Evolutionary conservation across 257 asterid species (phyloP).

Genomic region (Primulina tabacum): DNA sequence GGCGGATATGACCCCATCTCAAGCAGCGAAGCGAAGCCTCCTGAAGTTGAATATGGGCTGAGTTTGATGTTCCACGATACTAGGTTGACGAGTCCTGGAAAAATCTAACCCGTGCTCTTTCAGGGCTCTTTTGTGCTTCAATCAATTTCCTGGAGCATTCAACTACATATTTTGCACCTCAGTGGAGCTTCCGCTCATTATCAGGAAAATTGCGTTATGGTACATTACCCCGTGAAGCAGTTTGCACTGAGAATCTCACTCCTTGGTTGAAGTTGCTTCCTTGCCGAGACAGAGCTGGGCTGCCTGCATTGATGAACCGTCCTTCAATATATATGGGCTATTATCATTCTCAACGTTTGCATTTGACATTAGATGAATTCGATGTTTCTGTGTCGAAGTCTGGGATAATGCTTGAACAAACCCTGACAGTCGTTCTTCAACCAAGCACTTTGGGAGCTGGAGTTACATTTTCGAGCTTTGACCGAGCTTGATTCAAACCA

Average conservation of each 20-base stretch:
- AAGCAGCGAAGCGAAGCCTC: slow-evolving; percentile 84
- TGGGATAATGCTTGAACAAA: slow-evolving; percentile 83
- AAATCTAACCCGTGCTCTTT: slow-evolving; percentile 90
- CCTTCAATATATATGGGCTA: slow-evolving; percentile 80
- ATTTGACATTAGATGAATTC: slow-evolving; percentile 65
- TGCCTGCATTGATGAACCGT: slow-evolving; percentile 86
- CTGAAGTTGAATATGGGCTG: slow-evolving; percentile 99
- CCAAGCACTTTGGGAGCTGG: slow-evolving; percentile 43
- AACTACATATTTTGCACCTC: slow-evolving; percentile 73
- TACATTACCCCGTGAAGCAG: slow-evolving; percentile 98
- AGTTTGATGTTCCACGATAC: slow-evolving; percentile 71
- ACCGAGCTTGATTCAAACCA: too few relatives aligned
- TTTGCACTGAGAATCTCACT: slow-evolving; percentile 97
- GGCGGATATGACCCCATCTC: slow-evolving; percentile 91
- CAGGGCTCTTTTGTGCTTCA: slow-evolving; percentile 99
- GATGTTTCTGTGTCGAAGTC: slow-evolving; percentile 34
- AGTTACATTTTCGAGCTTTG: slow-evolving; percentile 17
- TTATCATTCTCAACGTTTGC: slow-evolving; percentile 89
- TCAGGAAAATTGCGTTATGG: slow-evolving; percentile 76
- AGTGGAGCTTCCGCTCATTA: slow-evolving; percentile 63
- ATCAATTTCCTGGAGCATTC: slow-evolving; percentile 90
- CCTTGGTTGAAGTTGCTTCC: slow-evolving; percentile 99
- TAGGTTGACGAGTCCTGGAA: slow-evolving; percentile 89
- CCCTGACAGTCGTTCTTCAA: slow-evolving; percentile 84
- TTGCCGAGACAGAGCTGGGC: slow-evolving; percentile 91